Conservation (phyloP, 1,284 basidiomycete genomes). For the Albatrellus sp. region DNA sequence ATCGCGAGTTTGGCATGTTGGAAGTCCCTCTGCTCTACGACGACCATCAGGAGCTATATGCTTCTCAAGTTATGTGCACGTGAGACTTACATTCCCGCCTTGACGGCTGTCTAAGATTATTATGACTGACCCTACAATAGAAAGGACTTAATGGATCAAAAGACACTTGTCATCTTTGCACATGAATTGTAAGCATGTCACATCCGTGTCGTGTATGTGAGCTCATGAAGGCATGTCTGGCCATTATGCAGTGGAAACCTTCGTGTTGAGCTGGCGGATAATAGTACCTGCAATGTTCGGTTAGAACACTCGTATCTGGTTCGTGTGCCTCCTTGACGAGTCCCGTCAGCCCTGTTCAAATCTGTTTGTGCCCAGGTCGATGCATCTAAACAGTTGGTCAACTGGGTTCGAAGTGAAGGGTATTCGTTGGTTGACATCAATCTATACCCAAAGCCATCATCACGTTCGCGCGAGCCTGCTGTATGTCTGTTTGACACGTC, state of each 20-base stretch:
- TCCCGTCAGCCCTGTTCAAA: conserved; percentile 3
- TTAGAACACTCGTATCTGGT: conserved; percentile 79
- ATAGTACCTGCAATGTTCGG: conserved; percentile 60
- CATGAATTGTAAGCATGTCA: conserved; percentile 76
- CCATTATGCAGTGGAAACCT: conserved; percentile 63
- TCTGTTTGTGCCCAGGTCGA: conserved; percentile 51
- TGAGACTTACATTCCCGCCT: conserved; percentile 26
- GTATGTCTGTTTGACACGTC: not conserved
- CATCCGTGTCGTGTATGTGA: not conserved
- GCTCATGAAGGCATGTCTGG: not conserved
- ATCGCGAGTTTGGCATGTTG: conserved; percentile 61
- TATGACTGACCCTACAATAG: too few relatives aligned
- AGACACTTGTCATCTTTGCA: conserved; percentile 69
- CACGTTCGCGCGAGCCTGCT: not conserved
- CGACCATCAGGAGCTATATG: conserved; percentile 58
- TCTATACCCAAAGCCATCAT: conserved; percentile 37
- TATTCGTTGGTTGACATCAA: conserved; percentile 85
- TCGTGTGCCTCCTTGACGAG: conserved; percentile 6
- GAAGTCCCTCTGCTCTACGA: conserved; percentile 65
- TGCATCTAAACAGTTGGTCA: conserved; percentile 67
- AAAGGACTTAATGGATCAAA: conserved; percentile 51
- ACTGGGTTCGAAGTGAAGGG: conserved; percentile 56
- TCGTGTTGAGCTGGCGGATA: conserved; percentile 66
- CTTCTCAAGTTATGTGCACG: conserved; percentile 78
- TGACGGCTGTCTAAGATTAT: not conserved